Evolutionary conservation across 2,329 filamentous ascomycete genomes (phyloP).

Genomic region (Rhytidhysteron rufulum): DNA sequence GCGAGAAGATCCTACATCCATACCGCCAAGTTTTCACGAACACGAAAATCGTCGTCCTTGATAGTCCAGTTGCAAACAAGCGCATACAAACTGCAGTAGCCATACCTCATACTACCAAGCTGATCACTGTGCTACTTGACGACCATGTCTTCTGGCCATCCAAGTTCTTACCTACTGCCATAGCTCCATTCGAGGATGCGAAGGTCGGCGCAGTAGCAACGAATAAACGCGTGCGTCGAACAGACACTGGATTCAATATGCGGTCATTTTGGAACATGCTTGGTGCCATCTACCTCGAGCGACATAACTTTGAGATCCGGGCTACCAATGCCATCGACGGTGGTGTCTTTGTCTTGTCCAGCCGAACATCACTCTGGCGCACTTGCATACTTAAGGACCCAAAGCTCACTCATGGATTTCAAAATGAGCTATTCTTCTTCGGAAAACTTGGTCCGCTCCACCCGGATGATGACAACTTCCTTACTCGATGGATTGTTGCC

Average conservation of each 20-base stretch:
- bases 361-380: constrained; percentile 15
- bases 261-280: constrained; percentile 18
- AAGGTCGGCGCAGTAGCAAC: constrained; percentile 11
- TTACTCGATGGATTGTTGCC: constrained; percentile 52
- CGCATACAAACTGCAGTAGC: constrained; percentile 46
- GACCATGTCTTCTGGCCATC: constrained; percentile 53
- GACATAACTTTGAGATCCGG: constrained; percentile 18
- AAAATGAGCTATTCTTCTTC: constrained; percentile 11
- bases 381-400: constrained; percentile 13
- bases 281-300: constrained; percentile 18
- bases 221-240: constrained; percentile 3
- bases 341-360: constrained; percentile 17
- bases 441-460: constrained; percentile 49
- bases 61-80: constrained; percentile 39
- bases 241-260: constrained; percentile 1
- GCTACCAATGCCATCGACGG: constrained; percentile 20
- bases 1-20: constrained; percentile 18
- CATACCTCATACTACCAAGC: constrained; percentile 35
- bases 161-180: constrained; percentile 39
- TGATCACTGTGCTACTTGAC: constrained; percentile 47
- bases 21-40: constrained; percentile 35
- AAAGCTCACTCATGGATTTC: constrained; percentile 10
- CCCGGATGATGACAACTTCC: constrained; percentile 60
- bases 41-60: constrained; percentile 14
- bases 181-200: constrained; percentile 34